These are phyloP conservation scores for Aspergillus ochraceus DNA, from an alignment of 2,329 filamentous ascomycete species.

Conservation along the genomic window DNA sequence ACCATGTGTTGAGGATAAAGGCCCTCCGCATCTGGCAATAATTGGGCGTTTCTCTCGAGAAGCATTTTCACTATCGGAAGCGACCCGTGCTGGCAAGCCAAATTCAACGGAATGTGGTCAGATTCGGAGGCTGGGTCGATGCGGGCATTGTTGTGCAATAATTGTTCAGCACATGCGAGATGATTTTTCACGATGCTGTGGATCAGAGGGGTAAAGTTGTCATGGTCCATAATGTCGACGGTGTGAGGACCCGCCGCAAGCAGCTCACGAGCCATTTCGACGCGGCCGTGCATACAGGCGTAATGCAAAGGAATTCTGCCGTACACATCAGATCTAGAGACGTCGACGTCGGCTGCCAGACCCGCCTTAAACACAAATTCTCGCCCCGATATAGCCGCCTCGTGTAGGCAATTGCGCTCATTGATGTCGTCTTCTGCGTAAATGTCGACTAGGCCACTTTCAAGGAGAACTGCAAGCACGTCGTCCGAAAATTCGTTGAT, in stretches of 20 bases:
- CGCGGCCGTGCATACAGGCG: slow-evolving; percentile 88
- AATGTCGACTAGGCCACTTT: slow-evolving; percentile 82
- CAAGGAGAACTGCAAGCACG: slow-evolving; percentile 72
- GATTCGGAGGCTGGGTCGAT: slow-evolving; percentile 82
- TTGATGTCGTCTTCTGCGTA: slow-evolving; percentile 97
- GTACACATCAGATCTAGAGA: slow-evolving; percentile 84
- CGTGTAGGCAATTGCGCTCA: slow-evolving; percentile 92
- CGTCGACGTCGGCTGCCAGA: slow-evolving; percentile 72
- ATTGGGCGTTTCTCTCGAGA: slow-evolving; percentile 73
- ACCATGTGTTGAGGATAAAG: slow-evolving; percentile 97
- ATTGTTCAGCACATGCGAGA: slow-evolving; percentile 72
- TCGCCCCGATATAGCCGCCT: slow-evolving; percentile 93
- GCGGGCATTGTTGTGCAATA: slow-evolving; percentile 76
- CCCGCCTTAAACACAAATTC: slow-evolving; percentile 74
- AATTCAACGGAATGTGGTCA: slow-evolving; percentile 90
- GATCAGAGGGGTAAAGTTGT: slow-evolving; percentile 95
- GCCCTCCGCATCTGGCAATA: slow-evolving; percentile 93
- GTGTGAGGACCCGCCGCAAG: slow-evolving; percentile 69
- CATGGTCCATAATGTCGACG: slow-evolving; percentile 86
- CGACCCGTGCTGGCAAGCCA: slow-evolving; percentile 92
- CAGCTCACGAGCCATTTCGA: slow-evolving; percentile 77
- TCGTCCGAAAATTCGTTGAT: slow-evolving; percentile 81
- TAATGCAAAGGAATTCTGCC: slow-evolving; percentile 92
- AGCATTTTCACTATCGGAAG: slow-evolving; percentile 81
- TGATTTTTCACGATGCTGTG: slow-evolving; percentile 91